Evolutionary conservation across 371 early-diverging fungal species (phyloP).

Genomic region (Mucor irregularis): DNA sequence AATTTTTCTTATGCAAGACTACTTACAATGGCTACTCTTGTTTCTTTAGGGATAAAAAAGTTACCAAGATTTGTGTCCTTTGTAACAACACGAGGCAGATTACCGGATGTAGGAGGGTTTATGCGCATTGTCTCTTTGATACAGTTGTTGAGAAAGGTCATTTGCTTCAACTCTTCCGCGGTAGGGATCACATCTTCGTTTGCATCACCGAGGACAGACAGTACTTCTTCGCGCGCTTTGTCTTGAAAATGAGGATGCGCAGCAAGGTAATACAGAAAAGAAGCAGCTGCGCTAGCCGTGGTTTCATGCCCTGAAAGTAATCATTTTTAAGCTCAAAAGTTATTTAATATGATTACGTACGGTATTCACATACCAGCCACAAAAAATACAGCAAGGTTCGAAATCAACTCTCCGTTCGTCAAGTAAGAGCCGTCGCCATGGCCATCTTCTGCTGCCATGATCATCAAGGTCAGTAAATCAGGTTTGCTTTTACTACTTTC

Average conservation of each 20-base stretch:
- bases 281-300: conserved; percentile 46
- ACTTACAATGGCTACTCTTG: conserved; percentile 31
- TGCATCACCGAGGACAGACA: conserved; percentile 49
- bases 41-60: conserved; percentile 44
- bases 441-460: conserved; percentile 28
- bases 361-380: conserved; percentile 25
- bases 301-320: conserved; percentile 50
- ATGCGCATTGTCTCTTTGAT: conserved; percentile 46
- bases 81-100: conserved; percentile 28
- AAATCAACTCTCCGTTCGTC: conserved; percentile 21
- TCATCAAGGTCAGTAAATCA: conserved; percentile 47
- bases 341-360: neutral
- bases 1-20: neutral
- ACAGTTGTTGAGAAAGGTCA: conserved; percentile 45
- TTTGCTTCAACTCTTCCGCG: conserved; percentile 36
- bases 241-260: conserved; percentile 44
- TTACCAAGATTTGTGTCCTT: conserved; percentile 41
- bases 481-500: too few species aligned
- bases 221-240: conserved; percentile 50
- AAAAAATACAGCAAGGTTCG: conserved; percentile 36
- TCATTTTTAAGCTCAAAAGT: too few species aligned
- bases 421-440: conserved; percentile 7
- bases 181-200: conserved; percentile 46
- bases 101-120: conserved; percentile 35
- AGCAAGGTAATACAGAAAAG: conserved; percentile 40